Conservation (phyloP, 805 yeast genomes). For the Clavispora santaluciae region DNA sequence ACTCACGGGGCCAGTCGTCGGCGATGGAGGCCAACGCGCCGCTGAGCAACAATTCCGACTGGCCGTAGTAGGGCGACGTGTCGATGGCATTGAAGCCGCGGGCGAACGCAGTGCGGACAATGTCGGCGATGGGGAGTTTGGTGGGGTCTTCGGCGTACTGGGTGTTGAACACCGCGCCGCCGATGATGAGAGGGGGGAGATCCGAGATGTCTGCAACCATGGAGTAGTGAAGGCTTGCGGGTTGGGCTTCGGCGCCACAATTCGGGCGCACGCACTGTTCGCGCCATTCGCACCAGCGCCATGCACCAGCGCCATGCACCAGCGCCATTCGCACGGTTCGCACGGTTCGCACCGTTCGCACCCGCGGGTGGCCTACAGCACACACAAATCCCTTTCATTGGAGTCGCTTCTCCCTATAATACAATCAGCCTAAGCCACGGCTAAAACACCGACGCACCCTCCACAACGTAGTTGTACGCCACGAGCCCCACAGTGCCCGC, state of each 20-base stretch:
- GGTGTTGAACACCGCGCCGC: constrained; percentile 84
- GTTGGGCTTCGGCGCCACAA: too few relatives aligned
- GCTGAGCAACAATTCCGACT: constrained; percentile 75
- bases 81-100: constrained; percentile 76
- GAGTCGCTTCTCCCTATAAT: neutral
- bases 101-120: constrained; percentile 56
- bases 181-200: constrained; percentile 61
- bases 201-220: constrained; percentile 17
- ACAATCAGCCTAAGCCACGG: too few relatives aligned
- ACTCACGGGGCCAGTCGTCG: constrained; percentile 47
- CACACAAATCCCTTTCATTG: neutral
- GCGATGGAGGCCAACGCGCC: constrained; percentile 41
- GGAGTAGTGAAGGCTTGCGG: too few relatives aligned
- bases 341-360: too few relatives aligned
- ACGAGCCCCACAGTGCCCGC: constrained; percentile 38
- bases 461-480: constrained; percentile 40
- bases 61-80: constrained; percentile 92
- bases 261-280: too few relatives aligned
- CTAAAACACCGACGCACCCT: constrained; percentile 21
- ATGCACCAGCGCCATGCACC: too few relatives aligned
- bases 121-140: constrained; percentile 49
- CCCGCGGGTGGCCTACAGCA: neutral
- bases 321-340: too few relatives aligned
- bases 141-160: constrained; percentile 74
- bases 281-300: too few relatives aligned